Base-by-base conservation (phyloP, 306 rosid genomes). In the Pachyrhizus erosus region DNA sequence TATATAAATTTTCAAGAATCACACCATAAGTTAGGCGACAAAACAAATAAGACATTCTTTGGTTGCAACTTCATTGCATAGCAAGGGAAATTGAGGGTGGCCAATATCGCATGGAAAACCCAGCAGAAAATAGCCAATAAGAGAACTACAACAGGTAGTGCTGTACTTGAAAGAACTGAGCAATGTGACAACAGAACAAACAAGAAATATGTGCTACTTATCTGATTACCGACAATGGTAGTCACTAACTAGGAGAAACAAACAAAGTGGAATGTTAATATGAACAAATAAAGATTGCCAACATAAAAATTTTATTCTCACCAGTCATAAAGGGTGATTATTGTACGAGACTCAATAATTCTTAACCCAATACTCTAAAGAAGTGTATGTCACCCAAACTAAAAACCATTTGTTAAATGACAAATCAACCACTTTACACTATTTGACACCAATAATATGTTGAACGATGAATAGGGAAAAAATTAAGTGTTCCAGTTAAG, bases 101-200 rank as follows among this genome's bases (percentile, higher is more conserved):
- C 83, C 24, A 12, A 48, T 46, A 46, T 31, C 14, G 29, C 51
- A 61, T 20, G 52, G 46, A 23, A 79, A 73, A 54, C 9, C 46
- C 49, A 66, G 49, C 61, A 74, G 29, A 79, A 55, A 79, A n/a
- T 29, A 52, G 43, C 87, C 87, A 78, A 79, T 79, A 48, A 73
- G 65, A 55, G 55, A 12, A 12, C 29, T 33, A 79, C 84, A 84
- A 66, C 72, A 42, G 67, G 55, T 52, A 12, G 60, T 29, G 33
- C 40, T 24, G 69, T 84, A 71, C 51, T 37, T 48, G 69, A 78
- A 69, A 77, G 51, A 49, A 51, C 64, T 34, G 3, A n/a, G 54
- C 60, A 61, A 76, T 33, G 15, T 58, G 75, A 71, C 73, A 72
- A 14, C 49, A 55, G 51, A 23, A 73, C 7, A 78, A 62, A 73